These are phyloP conservation scores for Agroathelia rolfsii DNA, from an alignment of 1,284 basidiomycete genomes.

Conservation along the genomic window DNA sequence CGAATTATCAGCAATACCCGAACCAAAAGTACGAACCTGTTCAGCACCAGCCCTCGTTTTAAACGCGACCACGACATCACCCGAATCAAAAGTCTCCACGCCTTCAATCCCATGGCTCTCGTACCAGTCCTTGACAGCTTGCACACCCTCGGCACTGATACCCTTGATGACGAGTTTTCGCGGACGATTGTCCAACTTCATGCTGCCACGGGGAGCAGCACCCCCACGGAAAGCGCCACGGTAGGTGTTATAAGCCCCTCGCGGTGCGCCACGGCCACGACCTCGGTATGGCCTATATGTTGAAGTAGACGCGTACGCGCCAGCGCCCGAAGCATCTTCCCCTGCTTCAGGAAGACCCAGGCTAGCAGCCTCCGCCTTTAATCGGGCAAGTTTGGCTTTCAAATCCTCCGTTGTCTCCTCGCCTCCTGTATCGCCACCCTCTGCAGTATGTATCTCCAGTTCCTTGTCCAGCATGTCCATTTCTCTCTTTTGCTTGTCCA, in stretches of 20 bases:
- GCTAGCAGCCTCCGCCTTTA: constrained; percentile 80
- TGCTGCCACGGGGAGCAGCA: constrained; percentile 45
- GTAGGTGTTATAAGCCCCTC: constrained; percentile 50
- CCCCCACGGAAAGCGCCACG: constrained; percentile 60
- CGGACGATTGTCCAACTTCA: constrained; percentile 88
- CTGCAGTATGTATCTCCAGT: constrained; percentile 51
- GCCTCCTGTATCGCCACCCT: constrained; percentile 22
- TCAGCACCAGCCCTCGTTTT: constrained; percentile 64
- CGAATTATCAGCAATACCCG: constrained; percentile 4
- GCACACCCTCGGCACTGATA: constrained; percentile 40
- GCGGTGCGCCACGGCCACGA: constrained; percentile 54
- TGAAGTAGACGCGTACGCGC: constrained; percentile 24
- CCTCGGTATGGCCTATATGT: constrained; percentile 61
- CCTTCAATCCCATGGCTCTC: constrained; percentile 63
- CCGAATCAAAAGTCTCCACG: constrained; percentile 39
- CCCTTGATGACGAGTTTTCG: constrained; percentile 73
- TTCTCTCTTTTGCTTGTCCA: constrained; percentile 23
- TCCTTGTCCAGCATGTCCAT: constrained; percentile 67
- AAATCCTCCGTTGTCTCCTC: constrained; percentile 63
- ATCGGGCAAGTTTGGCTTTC: constrained; percentile 69
- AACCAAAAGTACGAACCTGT: constrained; percentile 35
- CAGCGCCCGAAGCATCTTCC: constrained; percentile 21
- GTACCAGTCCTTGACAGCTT: constrained; percentile 73
- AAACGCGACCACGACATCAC: constrained; percentile 57
- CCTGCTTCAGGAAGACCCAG: constrained; percentile 57